A percentile compares a stretch with the other conserved stretches of the same genome.
Conservation (phyloP, 345 rosid species). For the Rhodomyrtus tomentosa region DNA sequence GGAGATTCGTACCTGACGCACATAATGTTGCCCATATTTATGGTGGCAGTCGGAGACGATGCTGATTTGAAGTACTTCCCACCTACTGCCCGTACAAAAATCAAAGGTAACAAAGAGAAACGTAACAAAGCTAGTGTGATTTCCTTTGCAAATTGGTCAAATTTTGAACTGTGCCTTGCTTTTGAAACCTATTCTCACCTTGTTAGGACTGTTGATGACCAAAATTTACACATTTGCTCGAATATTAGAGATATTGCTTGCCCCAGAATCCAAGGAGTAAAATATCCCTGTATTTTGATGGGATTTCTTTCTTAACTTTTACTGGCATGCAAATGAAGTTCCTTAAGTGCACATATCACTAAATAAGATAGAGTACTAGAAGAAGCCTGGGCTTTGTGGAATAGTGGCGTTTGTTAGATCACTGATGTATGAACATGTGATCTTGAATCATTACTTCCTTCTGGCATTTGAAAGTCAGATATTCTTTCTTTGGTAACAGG, state of each 20-base stretch:
- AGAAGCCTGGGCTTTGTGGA: not conserved
- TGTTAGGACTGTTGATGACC: not conserved
- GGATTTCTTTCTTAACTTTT: not conserved
- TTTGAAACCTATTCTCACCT: not conserved
- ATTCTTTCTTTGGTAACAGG: conserved; percentile 38
- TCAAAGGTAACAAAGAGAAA: conserved; percentile 40
- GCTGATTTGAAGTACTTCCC: conserved; percentile 69
- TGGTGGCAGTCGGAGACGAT: conserved; percentile 76
- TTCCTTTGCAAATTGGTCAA: not conserved
- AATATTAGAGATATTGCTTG: not conserved
- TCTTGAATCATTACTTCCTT: not conserved
- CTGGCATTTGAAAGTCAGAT: not conserved
- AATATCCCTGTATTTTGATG: not conserved
- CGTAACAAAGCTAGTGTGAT: not conserved
- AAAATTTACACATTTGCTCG: not conserved
- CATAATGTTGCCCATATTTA: conserved; percentile 78
- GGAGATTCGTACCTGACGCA: conserved; percentile 72
- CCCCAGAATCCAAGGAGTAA: not conserved
- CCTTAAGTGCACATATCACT: not conserved
- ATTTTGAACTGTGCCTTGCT: not conserved
- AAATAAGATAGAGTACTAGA: not conserved
- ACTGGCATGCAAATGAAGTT: not conserved
- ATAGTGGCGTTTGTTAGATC: not conserved
- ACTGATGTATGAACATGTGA: not conserved
- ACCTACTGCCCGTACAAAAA: conserved; percentile 38